Percentiles rank a stretch among this genome's conserved stretches.
Conservation (phyloP, 1,284 basidiomycete species). For the Sanguinoderma infundibulare region DNA sequence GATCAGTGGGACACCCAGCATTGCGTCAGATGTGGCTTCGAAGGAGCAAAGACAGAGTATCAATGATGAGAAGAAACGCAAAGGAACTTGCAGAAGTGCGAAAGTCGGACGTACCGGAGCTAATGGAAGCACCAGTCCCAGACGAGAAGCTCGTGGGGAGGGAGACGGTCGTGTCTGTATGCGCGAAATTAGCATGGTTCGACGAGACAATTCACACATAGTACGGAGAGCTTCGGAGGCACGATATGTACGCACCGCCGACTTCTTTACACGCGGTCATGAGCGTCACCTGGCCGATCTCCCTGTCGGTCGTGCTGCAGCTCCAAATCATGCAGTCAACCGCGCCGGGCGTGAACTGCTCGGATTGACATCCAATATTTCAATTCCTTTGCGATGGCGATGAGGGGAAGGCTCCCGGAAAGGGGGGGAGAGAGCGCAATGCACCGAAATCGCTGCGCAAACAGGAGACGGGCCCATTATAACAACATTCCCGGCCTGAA, state of each 20-base stretch:
- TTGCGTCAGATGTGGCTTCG: neutral
- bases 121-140: slow-evolving; percentile 14
- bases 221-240: neutral
- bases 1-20: neutral
- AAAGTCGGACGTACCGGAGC: slow-evolving; percentile 7
- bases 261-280: slow-evolving; percentile 15
- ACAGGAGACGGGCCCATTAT: no score
- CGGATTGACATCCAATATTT: no score
- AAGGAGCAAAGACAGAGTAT: neutral
- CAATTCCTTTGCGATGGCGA: no score
- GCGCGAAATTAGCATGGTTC: neutral
- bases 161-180: slow-evolving; percentile 9
- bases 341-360: slow-evolving; percentile 23
- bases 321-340: slow-evolving; percentile 24
- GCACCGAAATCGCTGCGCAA: no score
- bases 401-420: no score
- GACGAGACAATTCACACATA: neutral
- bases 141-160: slow-evolving; percentile 1
- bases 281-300: slow-evolving; percentile 18
- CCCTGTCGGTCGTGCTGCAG: slow-evolving; percentile 20
- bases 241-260: slow-evolving; percentile 18
- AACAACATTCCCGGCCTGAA: no score
- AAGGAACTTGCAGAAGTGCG: neutral
- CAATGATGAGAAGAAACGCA: neutral
- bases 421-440: no score